Conservation (phyloP, 495 filamentous ascomycete genomes). For the Aspergillus leporis region DNA sequence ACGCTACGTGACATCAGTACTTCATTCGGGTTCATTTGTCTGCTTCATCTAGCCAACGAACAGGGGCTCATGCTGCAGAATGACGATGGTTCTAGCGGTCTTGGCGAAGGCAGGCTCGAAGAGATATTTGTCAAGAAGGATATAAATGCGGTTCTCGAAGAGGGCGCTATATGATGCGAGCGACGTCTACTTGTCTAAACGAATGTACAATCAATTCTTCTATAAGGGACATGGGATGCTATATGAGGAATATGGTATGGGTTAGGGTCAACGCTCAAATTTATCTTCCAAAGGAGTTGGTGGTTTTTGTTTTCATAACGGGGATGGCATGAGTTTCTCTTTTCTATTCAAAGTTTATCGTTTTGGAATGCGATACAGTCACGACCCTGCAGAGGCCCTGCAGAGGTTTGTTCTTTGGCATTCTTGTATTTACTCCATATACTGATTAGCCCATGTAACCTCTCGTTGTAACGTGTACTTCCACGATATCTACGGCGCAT, state of each 20-base stretch:
- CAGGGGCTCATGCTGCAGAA: conserved; percentile 75
- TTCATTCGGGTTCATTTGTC: conserved; percentile 93
- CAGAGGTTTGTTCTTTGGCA: background rate
- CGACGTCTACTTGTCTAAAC: background rate
- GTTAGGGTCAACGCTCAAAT: conserved; percentile 8
- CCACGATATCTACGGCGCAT: background rate
- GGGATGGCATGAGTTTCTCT: background rate
- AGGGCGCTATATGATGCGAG: conserved; percentile 31
- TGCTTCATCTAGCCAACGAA: conserved; percentile 96
- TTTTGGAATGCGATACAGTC: background rate
- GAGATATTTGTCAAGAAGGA: conserved; percentile 48
- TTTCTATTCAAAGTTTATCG: background rate
- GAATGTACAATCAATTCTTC: conserved; percentile 27
- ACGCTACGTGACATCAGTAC: conserved; percentile 94
- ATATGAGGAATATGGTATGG: conserved; percentile 17
- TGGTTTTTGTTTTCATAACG: conserved; percentile 3
- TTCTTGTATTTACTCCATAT: background rate
- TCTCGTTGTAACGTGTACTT: background rate
- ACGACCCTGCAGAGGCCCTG: background rate
- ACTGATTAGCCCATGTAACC: background rate
- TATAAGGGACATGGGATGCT: conserved; percentile 12
- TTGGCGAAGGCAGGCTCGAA: conserved; percentile 35
- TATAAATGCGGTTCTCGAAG: conserved; percentile 42
- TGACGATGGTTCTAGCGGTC: conserved; percentile 35
- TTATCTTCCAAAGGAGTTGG: conserved; percentile 33